These are phyloP conservation scores for Rhodotorula kratochvilovae DNA, from an alignment of 768 basidiomycete genomes.

Conservation along the genomic window DNA sequence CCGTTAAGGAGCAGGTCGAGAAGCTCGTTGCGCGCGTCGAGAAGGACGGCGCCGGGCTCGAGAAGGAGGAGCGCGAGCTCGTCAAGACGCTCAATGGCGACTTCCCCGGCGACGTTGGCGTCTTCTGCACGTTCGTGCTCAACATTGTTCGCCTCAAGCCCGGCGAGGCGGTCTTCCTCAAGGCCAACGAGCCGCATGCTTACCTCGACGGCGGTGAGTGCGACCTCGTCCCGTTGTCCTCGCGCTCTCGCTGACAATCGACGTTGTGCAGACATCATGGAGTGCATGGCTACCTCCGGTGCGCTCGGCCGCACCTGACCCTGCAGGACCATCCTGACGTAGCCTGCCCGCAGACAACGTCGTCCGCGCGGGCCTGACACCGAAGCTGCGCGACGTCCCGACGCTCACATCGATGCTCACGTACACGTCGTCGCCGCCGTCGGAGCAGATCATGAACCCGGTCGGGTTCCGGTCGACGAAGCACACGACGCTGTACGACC, in stretches of 20 bases:
- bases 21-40: conserved; percentile 58
- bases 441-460: conserved; percentile 67
- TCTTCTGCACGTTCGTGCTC: conserved; percentile 82
- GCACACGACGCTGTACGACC: conserved; percentile 67
- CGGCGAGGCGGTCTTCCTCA: conserved; percentile 89
- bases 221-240: neutral
- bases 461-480: conserved; percentile 50
- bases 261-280: conserved; percentile 72
- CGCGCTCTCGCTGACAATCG: neutral
- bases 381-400: conserved; percentile 87
- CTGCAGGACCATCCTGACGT: neutral
- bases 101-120: conserved; percentile 88
- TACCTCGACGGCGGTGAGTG: conserved; percentile 82
- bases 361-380: conserved; percentile 94
- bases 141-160: conserved; percentile 74
- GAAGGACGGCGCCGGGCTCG: conserved; percentile 51
- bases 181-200: conserved; percentile 94
- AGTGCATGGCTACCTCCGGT: conserved; percentile 92
- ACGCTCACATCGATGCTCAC: conserved; percentile 84
- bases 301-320: neutral
- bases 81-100: conserved; percentile 59
- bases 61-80: conserved; percentile 49
- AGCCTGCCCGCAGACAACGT: conserved; percentile 66
- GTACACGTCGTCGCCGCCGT: conserved; percentile 66
- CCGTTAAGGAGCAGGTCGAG: conserved; percentile 57